Conservation (phyloP, 495 filamentous ascomycete species). For the Penicillium simplicissimum region DNA sequence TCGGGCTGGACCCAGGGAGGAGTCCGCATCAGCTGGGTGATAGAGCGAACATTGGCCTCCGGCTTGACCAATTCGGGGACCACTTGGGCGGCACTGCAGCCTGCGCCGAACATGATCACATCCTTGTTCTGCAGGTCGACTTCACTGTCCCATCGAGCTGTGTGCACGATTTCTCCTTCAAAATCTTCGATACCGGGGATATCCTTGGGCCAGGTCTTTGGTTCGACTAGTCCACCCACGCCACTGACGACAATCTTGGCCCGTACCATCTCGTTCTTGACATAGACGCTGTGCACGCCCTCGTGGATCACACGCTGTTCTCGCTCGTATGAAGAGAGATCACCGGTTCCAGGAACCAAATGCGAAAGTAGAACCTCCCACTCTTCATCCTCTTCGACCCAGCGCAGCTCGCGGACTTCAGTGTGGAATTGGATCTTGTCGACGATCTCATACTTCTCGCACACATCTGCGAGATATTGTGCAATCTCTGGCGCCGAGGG, state of each 20-base stretch:
- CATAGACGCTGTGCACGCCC: slow-evolving; percentile 39
- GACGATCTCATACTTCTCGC: slow-evolving; percentile 56
- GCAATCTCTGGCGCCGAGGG: slow-evolving; percentile 57
- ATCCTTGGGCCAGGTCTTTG: slow-evolving; percentile 48
- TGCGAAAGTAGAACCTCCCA: slow-evolving; percentile 57
- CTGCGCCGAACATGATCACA: slow-evolving; percentile 62
- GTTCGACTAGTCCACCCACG: slow-evolving; percentile 57
- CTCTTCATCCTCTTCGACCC: slow-evolving; percentile 50
- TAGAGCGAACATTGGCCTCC: slow-evolving; percentile 52
- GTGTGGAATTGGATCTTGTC: slow-evolving; percentile 62
- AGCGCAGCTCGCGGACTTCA: slow-evolving; percentile 48
- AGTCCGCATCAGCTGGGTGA: slow-evolving; percentile 63
- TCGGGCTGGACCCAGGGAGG: slow-evolving; percentile 59
- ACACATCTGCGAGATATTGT: slow-evolving; percentile 60
- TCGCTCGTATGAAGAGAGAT: slow-evolving; percentile 39
- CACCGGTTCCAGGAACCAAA: slow-evolving; percentile 54
- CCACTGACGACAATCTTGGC: slow-evolving; percentile 59
- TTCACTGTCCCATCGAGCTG: slow-evolving; percentile 55
- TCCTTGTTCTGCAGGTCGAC: slow-evolving; percentile 51
- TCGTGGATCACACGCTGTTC: slow-evolving; percentile 30
- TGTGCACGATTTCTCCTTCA: slow-evolving; percentile 57
- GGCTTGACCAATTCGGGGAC: slow-evolving; percentile 40
- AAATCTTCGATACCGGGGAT: slow-evolving; percentile 58
- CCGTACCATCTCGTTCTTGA: slow-evolving; percentile 47
- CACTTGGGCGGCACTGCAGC: slow-evolving; percentile 56